A percentile compares a stretch with the other conserved stretches of the same genome.
Evolutionary conservation across 1,284 basidiomycete species (phyloP).

Genomic region (Tilletia caries): DNA sequence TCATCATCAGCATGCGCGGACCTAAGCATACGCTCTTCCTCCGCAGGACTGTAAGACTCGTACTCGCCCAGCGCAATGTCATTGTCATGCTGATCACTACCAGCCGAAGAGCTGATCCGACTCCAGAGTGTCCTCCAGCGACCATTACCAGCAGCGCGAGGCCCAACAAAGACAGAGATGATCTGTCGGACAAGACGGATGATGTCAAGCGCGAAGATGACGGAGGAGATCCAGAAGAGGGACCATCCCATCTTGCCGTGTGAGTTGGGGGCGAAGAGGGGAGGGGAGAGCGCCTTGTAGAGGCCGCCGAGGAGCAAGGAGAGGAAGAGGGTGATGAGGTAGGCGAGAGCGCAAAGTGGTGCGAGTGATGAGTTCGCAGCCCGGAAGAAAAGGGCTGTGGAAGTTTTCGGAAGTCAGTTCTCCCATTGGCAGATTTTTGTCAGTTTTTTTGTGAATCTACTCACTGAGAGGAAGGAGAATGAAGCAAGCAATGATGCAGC

Average conservation of each 20-base stretch:
- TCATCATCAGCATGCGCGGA: neutral
- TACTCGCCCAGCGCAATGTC: neutral
- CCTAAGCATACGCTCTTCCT: neutral
- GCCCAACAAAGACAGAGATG: neutral
- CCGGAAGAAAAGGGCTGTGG: slow-evolving; percentile 32
- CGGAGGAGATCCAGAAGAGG: slow-evolving; percentile 37
- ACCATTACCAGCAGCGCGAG: neutral
- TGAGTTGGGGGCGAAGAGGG: slow-evolving; percentile 42
- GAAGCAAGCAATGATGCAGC: slow-evolving; percentile 41
- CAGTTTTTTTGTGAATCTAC: neutral
- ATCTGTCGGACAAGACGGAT: slow-evolving; percentile 23
- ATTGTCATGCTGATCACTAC: neutral
- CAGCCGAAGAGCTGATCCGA: neutral
- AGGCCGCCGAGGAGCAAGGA: slow-evolving; percentile 37
- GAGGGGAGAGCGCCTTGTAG: slow-evolving; percentile 44
- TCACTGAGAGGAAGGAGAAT: slow-evolving; percentile 37
- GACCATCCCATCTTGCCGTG: slow-evolving; percentile 38
- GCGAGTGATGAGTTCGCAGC: slow-evolving; percentile 40
- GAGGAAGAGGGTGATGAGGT: slow-evolving; percentile 29
- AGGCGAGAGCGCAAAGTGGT: slow-evolving; percentile 34
- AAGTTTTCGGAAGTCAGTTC: neutral
- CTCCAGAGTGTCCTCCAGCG: neutral
- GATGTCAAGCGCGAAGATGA: slow-evolving; percentile 34
- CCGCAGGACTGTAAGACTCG: neutral
- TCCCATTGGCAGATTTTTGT: too few relatives aligned